phyloP scores from a whole-genome alignment of 2,329 filamentous ascomycete species.

The Paecilomyces sp. region DNA sequence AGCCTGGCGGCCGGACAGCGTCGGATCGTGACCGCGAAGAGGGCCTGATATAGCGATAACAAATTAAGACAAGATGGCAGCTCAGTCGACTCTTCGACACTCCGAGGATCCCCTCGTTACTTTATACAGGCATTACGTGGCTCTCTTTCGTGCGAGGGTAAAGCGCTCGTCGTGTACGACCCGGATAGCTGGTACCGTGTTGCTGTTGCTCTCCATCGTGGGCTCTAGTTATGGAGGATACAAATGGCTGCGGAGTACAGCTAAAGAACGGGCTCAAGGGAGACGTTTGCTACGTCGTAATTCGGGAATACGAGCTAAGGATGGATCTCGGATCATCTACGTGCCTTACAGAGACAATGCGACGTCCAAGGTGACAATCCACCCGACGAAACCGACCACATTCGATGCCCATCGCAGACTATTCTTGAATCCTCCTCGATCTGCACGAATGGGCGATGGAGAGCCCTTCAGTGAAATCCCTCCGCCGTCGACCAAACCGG shows the following conservation, averaged over 20 bases:
- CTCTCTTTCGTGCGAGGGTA: slow-evolving; percentile 45
- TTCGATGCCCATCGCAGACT: slow-evolving; percentile 93
- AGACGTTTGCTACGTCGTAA: slow-evolving; percentile 78
- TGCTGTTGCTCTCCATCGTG: slow-evolving; percentile 71
- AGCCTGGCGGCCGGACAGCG: slow-evolving; percentile 1
- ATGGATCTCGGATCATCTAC: slow-evolving; percentile 89
- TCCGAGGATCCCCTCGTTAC: slow-evolving; percentile 60
- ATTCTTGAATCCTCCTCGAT: slow-evolving; percentile 83
- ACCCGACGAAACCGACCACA: slow-evolving; percentile 82
- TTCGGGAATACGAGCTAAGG: slow-evolving; percentile 87
- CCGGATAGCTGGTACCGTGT: slow-evolving; percentile 67
- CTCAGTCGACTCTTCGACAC: slow-evolving; percentile 72
- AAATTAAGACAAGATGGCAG: slow-evolving; percentile 57
- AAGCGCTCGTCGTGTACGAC: slow-evolving; percentile 62
- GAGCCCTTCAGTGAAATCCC: slow-evolving; percentile 58
- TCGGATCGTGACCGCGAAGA: slow-evolving; percentile 3
- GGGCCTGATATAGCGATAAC: not conserved
- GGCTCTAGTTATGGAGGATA: slow-evolving; percentile 71
- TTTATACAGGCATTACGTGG: slow-evolving; percentile 48
- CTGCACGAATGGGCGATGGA: slow-evolving; percentile 67
- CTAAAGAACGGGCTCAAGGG: slow-evolving; percentile 75
- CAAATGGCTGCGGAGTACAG: slow-evolving; percentile 65
- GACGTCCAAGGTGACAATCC: slow-evolving; percentile 85
- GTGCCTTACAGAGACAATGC: slow-evolving; percentile 72
- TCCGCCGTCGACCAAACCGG: slow-evolving; percentile 83